Base-by-base conservation (phyloP, 2,329 filamentous ascomycete genomes). In the Hymenoscyphus linearis region DNA sequence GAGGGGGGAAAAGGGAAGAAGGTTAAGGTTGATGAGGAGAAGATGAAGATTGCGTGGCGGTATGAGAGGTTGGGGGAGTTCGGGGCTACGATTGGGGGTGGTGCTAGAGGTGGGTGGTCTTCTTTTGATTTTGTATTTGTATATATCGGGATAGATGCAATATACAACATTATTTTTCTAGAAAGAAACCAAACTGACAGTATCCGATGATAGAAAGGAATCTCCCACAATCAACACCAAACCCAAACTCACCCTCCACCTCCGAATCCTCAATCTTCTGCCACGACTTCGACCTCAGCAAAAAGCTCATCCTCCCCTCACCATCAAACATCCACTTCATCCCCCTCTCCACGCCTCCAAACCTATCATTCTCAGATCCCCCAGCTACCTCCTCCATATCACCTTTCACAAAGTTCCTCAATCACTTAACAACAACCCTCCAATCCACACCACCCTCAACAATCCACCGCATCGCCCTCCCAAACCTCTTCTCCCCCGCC, bases 1-100 rank as follows among this genome's bases (percentile, higher is more conserved):
- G 75, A 77, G 52, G 60, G 69, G 71, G 10, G 70, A 71, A 12
- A 73, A 71, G 50, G 71, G 70, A 69, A 57, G 70, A 73, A 74
- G 76, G 73, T 66, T 44, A 59, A 71, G 16, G 67, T 73, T 2
- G 70, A 75, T 2, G 80, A 81, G 14, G 89, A 93, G 65, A 93
- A 88, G 75, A 98, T 99, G 95, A 98, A 96, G 78, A 99, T 99
- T 78, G 95, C 95, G 3, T 99, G 95, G 95, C 84, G 95, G 74
- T 99, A 99, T 76, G 93, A 98, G 75, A 84, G 86, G 36, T 76
- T 98, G 58, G 89, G 89, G 16, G 88, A 89, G 66, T 87, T 86
- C 68, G 85, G 85, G 50, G 81, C 80, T 62, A 76, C 80, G 3
- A 59, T 52, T 35, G 56, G 60, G 31, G 37, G 37, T 13, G 26